Evolutionary conservation across 345 rosid species (phyloP).

Genomic region (Ricinus communis): DNA sequence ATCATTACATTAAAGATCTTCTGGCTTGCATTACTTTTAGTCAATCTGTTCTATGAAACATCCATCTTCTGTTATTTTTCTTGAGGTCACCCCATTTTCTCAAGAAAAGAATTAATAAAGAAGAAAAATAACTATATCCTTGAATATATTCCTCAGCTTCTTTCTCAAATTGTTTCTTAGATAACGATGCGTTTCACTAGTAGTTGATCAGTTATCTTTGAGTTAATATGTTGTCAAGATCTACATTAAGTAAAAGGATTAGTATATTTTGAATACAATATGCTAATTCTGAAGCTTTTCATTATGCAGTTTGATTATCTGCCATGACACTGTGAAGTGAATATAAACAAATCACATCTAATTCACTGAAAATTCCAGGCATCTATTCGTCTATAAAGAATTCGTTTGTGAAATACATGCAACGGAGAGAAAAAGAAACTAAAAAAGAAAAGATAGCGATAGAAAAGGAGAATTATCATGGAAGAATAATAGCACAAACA

Average conservation of each 20-base stretch:
- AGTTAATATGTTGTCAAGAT: neutral
- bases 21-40: neutral
- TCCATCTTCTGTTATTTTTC: neutral
- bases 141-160: conserved; percentile 7
- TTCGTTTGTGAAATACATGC: neutral
- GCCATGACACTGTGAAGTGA: neutral
- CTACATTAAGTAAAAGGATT: neutral
- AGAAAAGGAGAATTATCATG: neutral
- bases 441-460: neutral
- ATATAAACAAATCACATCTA: conserved; percentile 8
- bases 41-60: too few relatives aligned
- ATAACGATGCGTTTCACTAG: neutral
- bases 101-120: too few relatives aligned
- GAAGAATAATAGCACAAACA: conserved; percentile 13
- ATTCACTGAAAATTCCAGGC: conserved; percentile 12
- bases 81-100: too few relatives aligned
- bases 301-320: neutral
- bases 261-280: neutral
- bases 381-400: conserved; percentile 18
- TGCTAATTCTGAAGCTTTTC: neutral
- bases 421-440: too few relatives aligned
- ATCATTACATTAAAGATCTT: too few relatives aligned
- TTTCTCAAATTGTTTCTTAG: neutral
- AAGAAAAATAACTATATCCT: neutral
- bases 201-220: too few relatives aligned